phyloP scores from a whole-genome alignment of 371 early-diverging fungal species.

The Actinomucor elegans region DNA sequence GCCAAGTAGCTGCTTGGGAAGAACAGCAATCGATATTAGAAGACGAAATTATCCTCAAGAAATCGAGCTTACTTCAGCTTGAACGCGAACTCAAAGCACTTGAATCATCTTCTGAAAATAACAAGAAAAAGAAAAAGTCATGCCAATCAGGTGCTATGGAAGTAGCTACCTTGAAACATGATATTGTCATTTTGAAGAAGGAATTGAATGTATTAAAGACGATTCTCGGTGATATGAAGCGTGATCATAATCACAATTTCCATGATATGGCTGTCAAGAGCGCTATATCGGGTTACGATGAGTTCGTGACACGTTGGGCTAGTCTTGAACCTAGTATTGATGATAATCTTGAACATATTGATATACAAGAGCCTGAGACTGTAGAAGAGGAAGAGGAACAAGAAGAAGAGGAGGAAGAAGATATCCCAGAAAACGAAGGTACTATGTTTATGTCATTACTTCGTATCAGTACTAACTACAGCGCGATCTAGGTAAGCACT shows the following conservation, averaged over 20 bases:
- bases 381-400: conserved; percentile 18
- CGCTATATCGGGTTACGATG: conserved; percentile 64
- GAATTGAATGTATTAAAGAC: conserved; percentile 40
- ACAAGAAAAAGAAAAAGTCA: conserved; percentile 6
- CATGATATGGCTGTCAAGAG: conserved; percentile 75
- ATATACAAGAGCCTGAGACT: conserved; percentile 1
- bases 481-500: conserved; percentile 12
- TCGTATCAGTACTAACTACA: neutral
- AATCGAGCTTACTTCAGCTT: conserved; percentile 20
- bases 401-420: conserved; percentile 13
- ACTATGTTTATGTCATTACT: neutral
- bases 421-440: neutral
- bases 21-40: conserved; percentile 35
- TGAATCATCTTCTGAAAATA: neutral
- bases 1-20: conserved; percentile 37
- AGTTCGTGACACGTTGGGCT: conserved; percentile 46
- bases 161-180: conserved; percentile 32
- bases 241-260: conserved; percentile 74
- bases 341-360: conserved; percentile 19
- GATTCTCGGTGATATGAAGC: conserved; percentile 62
- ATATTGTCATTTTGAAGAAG: conserved; percentile 30
- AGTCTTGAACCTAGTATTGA: conserved; percentile 26
- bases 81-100: conserved; percentile 22
- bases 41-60: conserved; percentile 32
- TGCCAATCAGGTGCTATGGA: conserved; percentile 18